A percentile compares a stretch with the other conserved stretches of the same genome.
phyloP scores from a whole-genome alignment of 805 yeast genomes.

The Tetrapisispora pingtungensis region DNA sequence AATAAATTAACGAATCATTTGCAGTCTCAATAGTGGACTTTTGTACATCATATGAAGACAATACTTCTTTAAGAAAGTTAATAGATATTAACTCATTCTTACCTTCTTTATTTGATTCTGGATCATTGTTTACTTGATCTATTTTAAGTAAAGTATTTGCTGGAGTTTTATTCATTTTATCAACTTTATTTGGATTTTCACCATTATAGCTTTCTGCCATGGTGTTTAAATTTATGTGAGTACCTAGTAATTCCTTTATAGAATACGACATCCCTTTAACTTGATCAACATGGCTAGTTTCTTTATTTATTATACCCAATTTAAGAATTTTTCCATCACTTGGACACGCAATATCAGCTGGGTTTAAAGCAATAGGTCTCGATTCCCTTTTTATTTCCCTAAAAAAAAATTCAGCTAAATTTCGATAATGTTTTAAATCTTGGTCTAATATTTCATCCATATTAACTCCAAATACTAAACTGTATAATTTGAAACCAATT shows the following conservation, averaged over 20 bases:
- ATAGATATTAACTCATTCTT: constrained; percentile 9
- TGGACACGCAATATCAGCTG: constrained; percentile 66
- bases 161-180: too few species aligned
- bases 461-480: constrained; percentile 76
- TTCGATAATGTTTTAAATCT: constrained; percentile 61
- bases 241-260: constrained; percentile 78
- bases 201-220: too few species aligned
- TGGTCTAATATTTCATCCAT: constrained; percentile 82
- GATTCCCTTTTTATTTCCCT: constrained; percentile 67
- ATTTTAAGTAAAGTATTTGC: too few species aligned
- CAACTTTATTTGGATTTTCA: too few species aligned
- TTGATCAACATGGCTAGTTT: constrained; percentile 84
- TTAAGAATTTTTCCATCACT: constrained; percentile 88
- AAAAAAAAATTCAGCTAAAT: constrained; percentile 86
- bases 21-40: constrained; percentile 18
- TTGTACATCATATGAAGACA: constrained; percentile 14
- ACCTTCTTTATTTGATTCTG: too few species aligned
- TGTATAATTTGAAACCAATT: constrained; percentile 71
- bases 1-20: constrained; percentile 54
- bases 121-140: too few species aligned
- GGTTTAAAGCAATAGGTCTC: constrained; percentile 60
- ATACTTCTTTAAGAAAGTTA: constrained; percentile 31
- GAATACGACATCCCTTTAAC: constrained; percentile 95
- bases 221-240: constrained; percentile 26
- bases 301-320: constrained; percentile 57